These are phyloP conservation scores for Penicillium sp. DNA, from an alignment of 2,329 filamentous ascomycete genomes.

Conservation along the genomic window DNA sequence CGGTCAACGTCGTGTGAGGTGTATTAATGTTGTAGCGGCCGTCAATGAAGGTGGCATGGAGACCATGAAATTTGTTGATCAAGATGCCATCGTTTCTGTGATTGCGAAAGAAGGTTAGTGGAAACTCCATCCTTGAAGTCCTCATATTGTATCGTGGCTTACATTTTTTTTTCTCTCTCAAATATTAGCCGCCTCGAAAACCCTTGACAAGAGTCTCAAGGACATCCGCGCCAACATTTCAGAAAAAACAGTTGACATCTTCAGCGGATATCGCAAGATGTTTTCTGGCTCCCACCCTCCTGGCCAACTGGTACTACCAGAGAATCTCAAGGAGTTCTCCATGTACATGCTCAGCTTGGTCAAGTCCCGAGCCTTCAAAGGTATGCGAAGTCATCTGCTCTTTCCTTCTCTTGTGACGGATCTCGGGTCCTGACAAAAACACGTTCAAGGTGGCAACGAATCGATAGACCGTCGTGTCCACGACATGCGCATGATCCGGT, in stretches of 20 bases:
- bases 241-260: constrained; percentile 87
- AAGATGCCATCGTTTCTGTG: constrained; percentile 83
- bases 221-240: constrained; percentile 77
- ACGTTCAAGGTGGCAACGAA: constrained; percentile 64
- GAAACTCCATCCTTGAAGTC: neutral
- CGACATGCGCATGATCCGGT: constrained; percentile 82
- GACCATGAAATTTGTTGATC: constrained; percentile 85
- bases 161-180: constrained; percentile 3
- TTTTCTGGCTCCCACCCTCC: constrained; percentile 82
- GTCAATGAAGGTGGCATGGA: constrained; percentile 81
- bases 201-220: constrained; percentile 69
- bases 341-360: constrained; percentile 92
- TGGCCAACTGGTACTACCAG: constrained; percentile 87
- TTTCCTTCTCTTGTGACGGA: neutral
- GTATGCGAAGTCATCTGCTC: constrained; percentile 23
- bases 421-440: no score
- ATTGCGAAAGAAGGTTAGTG: constrained; percentile 72
- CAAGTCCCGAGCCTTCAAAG: constrained; percentile 89
- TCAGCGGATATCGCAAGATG: constrained; percentile 88
- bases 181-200: constrained; percentile 65
- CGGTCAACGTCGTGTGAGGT: constrained; percentile 83
- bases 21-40: constrained; percentile 87
- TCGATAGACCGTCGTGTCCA: constrained; percentile 85
- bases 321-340: constrained; percentile 90
- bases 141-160: constrained; percentile 14